Evolutionary conservation across 2,329 filamentous ascomycete species (phyloP), one percentile per base, ranked within the genome.

Genomic region (Fusarium illudens): DNA sequence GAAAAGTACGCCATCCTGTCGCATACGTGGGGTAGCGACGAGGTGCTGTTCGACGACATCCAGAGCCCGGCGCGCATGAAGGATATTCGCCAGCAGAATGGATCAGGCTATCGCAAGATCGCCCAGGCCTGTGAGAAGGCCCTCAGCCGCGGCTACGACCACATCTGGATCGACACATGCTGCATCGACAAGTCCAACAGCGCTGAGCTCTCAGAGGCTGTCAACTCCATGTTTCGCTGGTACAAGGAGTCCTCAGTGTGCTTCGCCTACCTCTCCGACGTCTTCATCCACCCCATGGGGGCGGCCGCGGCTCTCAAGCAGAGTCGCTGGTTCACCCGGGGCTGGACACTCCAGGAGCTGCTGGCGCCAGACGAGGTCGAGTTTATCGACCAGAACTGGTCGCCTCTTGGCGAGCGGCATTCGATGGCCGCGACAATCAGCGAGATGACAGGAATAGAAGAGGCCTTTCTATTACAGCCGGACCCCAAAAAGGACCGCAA

Each of bases 211-310:
- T 73, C 70, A 15, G 70, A 73, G 50, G 60, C 71, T 15, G 44
- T 73, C 61, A 73, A 73, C 44, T 73, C 70, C 52, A 74, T 74
- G 72, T 74, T 74, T 39, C 66, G 58, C 25, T 74, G 72, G 72
- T 74, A 74, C 59, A 64, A 19, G 27, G 64, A 71, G 25, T 62
- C 72, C 17, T 44, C 61, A 33, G 25, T 58, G 27, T 74, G 72
- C 58, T 74, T 65, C 20, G 72, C 58, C 34, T 69, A 73, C 58
- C 68, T 74, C 29, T 64, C 68, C 8, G 72, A 74, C 30, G 72
- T 73, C 32, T 67, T 56, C 34, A 17, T 60, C 17, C 57, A 57
- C 49, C 51, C 65, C 11, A 58, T 64, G n/a, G 66, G 67, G 4
- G 62, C 33, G 20, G 25, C 49, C 11, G 63, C 67, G 4, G 61